Evolutionary conservation across 2,329 filamentous ascomycete species (phyloP), one percentile per base, ranked within the genome.

Genomic region (Aureobasidium uvarum): DNA sequence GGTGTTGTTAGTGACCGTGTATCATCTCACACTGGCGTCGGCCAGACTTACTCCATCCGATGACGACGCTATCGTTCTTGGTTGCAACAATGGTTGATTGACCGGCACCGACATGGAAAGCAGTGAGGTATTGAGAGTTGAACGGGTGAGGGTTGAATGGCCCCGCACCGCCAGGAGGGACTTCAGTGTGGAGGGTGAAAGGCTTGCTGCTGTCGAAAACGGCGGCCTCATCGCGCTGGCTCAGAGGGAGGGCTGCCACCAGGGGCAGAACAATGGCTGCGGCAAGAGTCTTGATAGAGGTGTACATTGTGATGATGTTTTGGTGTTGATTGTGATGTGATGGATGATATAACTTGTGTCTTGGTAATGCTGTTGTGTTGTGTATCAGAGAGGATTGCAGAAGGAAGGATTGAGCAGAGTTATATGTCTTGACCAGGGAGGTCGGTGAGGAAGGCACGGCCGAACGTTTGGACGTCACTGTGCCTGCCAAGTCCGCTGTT

Each of bases 191-290:
- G 18, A 65, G 63, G 25, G 52, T 52, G 33, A 65, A 65, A 18
- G 63, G 63, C 63, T 65, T 58, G 52, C 43, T 65, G 43, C 41
- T 50, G 52, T 65, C 63, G 43, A 65, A 65, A 54, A 46, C 43
- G 20, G 11, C 48, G 45, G 45, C 25, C 25, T 25, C 25, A 25
- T 25, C 25, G 25, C 25, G 50, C 39, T 51, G 48, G 50, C 2
- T 48, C n/a, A 64, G 39, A 23, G 62, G 62, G 13, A 64, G 50
- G 25, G 52, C 54, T 23, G 52, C 41, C 18, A 54, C 63, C 5
- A 65, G 31, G 33, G 63, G 63, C 38, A 59, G 39, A 41, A 36
- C 51, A 46, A 64, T 23, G 51, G 63, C 63, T 13, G 52, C 43
- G 23, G 43, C 33, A 16, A 59, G 23, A 36, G 63, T 51, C 48